Base-by-base conservation (phyloP, 1,139 yeast genomes). In the Debaryomyces robertsiae region DNA sequence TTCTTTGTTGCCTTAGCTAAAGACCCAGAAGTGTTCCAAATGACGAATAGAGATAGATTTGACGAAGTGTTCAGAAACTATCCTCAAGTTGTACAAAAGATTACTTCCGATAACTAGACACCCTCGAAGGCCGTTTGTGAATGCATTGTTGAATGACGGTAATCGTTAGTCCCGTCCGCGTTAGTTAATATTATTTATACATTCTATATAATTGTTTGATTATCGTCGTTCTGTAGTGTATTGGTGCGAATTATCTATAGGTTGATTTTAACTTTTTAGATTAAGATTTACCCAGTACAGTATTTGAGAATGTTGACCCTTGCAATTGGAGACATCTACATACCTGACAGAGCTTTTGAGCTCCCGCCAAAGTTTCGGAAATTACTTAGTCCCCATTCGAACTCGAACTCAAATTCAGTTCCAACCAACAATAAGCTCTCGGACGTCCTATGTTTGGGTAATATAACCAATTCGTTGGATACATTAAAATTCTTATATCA, bases 261-360 rank as follows among this genome's bases (percentile, higher is more conserved):
- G 7, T 19, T 6, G 7, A 6, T 19, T 19, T 7, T 6, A 5
- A 19, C 5, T 19, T 7, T 19, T 6, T 7, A 7, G 5, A 7
- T 5, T 22, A 28, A 9, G 22, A 36, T 9, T 29, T 25, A 11
- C 22, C 7, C 16, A 6, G 27, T 6, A 10, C 13, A 17, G 6
- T 17, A 23, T 24, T 16, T n/a, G 17, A 16, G 25, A 6, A 90
- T 90, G 97, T 72, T 93, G 39, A 78, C 93, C n/a, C 73, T 93
- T 36, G 94, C 95, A 6, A 79, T 91, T 49, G 96, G 96, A 7
- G 98, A 93, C 58, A 72, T 93, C 10, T 89, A 83, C 60, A 84
- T 93, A 24, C 98, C 98, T 0, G 93, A 89, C 47, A 69, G 98
- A 50, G 84, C 94, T 10, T 72, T 79, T 29, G 91, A 62, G 35